Base-by-base conservation (phyloP, 75 land plant species). In the Selaginella moellendorffii region DNA sequence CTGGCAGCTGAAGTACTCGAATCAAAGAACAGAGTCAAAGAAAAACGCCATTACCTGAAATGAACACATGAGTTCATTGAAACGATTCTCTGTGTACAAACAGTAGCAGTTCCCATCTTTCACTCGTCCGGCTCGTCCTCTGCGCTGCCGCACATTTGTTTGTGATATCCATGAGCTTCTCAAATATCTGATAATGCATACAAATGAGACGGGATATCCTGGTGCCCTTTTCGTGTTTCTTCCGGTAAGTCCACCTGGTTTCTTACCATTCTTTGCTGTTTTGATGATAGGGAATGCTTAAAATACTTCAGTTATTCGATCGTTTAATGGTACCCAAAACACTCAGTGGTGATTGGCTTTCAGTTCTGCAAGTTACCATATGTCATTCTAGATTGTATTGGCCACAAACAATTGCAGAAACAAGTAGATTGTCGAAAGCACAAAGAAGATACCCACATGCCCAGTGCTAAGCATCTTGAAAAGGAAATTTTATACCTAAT, bases 381-480 rank as follows among this genome's bases (percentile, higher is more conserved):
- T n/a, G n/a, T n/a, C n/a, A n/a, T n/a, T n/a, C n/a, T 73, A 89
- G 96, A 78, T 87, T 30, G 86, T 90, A 27, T 54, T 90, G 26
- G 87, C 96, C 0, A 90, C 96, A 60, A 82, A 90, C 64, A n/a
- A 84, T 90, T 78, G 96, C 96, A n/a, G n/a, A n/a, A n/a, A n/a
- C n/a, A n/a, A n/a, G n/a, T n/a, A n/a, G n/a, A 89, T 90, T 29
- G 97, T 91, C 25, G 87, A 68, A 67, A 90, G 87, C 2, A 90
- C 76, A 29, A 90, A 78, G 65, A 90, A 80, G 61, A 92, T 87
- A 46, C 97, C 97, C 61, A 65, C 69, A 52, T 73, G 72, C 63
- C 70, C 78, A 30, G 69, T 70, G 54, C 82, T 77, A 74, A 87
- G 87, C 69, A 86, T 75, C 62, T 84, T 72, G 42, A 77, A 74